Percentiles rank a stretch among this genome's conserved stretches.
These are phyloP conservation scores for Chlamydomonas asymmetrica DNA, from an alignment of 139 green algal species.

Conservation along the genomic window DNA sequence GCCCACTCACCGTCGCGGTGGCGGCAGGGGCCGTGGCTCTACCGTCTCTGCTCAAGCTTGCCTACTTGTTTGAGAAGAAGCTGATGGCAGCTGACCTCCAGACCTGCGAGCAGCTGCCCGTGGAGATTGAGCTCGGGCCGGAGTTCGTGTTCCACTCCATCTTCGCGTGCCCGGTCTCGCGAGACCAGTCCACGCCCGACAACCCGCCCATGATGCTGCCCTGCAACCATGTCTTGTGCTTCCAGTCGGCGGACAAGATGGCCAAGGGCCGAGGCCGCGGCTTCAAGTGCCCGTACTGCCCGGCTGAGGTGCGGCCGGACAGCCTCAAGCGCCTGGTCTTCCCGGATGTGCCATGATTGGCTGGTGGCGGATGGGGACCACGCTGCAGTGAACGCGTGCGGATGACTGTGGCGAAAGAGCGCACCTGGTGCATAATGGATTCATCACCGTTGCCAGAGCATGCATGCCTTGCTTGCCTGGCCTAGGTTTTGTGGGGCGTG, in stretches of 20 bases:
- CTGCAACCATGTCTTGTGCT: conserved; percentile 92
- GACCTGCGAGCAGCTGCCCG: conserved; percentile 73
- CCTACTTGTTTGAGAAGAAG: no score
- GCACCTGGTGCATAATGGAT: no score
- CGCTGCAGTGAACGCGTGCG: no score
- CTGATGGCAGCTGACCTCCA: conserved; percentile 42
- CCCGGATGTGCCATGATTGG: conserved; percentile 50
- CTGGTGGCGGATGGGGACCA: no score
- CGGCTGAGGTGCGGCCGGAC: conserved; percentile 68
- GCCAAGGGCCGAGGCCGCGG: conserved; percentile 58
- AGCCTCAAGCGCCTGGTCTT: conserved; percentile 74
- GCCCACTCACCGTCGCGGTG: conserved; percentile 78
- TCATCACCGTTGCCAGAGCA: no score
- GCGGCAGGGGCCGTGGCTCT: conserved; percentile 83
- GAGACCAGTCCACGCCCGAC: conserved; percentile 75
- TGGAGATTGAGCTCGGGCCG: conserved; percentile 86
- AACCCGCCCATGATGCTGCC: conserved; percentile 94
- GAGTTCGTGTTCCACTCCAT: conserved; percentile 93
- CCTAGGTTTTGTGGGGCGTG: no score
- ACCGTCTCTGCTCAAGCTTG: conserved; percentile 88
- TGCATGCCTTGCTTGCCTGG: no score
- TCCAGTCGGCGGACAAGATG: conserved; percentile 66
- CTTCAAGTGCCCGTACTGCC: conserved; percentile 99
- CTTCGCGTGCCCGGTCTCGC: conserved; percentile 91
- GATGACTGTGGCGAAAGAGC: no score